phyloP scores from a whole-genome alignment of 164 flowering plant genomes.

The Stephania cephalantha region DNA sequence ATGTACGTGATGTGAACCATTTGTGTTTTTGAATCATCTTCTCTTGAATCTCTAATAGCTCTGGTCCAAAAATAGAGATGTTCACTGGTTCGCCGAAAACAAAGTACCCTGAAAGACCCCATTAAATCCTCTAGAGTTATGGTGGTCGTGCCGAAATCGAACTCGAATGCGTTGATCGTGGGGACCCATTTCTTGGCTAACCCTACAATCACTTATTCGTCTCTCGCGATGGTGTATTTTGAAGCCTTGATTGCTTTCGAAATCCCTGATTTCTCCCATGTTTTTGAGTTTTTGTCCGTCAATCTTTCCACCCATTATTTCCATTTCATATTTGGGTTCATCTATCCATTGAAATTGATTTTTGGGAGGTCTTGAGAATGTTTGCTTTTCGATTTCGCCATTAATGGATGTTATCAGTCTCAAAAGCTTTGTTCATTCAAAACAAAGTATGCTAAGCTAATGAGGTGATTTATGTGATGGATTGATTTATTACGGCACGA shows the following conservation, averaged over 20 bases:
- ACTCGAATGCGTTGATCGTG: constrained; percentile 26
- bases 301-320: too few species aligned
- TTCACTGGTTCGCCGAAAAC: constrained; percentile 26
- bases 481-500: too few species aligned
- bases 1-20: background rate
- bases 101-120: constrained; percentile 27
- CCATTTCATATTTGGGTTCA: too few species aligned
- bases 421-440: too few species aligned
- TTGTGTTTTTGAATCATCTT: background rate
- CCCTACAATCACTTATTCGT: constrained; percentile 18
- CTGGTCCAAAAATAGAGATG: background rate
- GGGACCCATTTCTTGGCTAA: constrained; percentile 28
- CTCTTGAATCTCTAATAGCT: constrained; percentile 4
- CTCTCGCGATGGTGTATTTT: constrained; percentile 2
- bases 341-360: too few species aligned
- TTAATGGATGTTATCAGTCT: too few species aligned
- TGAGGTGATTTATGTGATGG: too few species aligned
- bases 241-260: constrained; percentile 25
- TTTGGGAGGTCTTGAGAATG: too few species aligned
- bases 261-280: constrained; percentile 12
- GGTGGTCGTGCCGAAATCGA: constrained; percentile 37
- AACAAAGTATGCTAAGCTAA: too few species aligned
- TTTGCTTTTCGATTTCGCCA: too few species aligned
- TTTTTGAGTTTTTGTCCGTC: too few species aligned
- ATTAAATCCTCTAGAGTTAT: constrained; percentile 30